Evolutionary conservation across 495 filamentous ascomycete species (phyloP), one percentile per base, ranked within the genome.

Genomic region (Stereocaulon alpinum): DNA sequence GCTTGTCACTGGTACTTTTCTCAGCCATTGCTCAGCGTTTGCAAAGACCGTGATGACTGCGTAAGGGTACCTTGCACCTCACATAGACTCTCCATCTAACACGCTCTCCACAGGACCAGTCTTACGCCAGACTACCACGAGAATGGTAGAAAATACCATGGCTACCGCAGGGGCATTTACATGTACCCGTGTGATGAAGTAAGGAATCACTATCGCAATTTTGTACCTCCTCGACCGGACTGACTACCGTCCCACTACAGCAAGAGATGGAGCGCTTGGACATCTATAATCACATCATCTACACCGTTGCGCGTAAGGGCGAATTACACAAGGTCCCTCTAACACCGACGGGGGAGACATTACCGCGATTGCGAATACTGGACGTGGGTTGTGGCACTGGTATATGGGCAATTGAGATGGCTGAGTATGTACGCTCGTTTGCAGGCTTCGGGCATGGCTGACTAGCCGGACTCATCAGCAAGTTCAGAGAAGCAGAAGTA

Each of bases 321-420:
- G 70, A 75, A 63, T 71, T 84, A 20, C 77, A 84, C 60, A 71
- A 63, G 44, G 77, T 80, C 27, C 79, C 86, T 1, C 76, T 90
- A 12, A 72, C 73, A 34, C 50, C 49, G 30, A 73, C 76, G 3
- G 67, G 63, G 4, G 71, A 78, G 56, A 73, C 72, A 1, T 69
- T 58, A 43, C 67, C 56, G 44, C 40, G 14, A 27, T n/a, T 54
- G 18, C 71, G 81, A 24, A 84, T 95, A 42, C 73, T 96, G 24
- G 91, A 96, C 68, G 69, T 95, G 50, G 91, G 91, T 29, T 89
- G 86, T 61, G 91, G 91, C 12, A 95, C 91, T 0, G 91, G 91
- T 6, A 92, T 95, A 50, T 96, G 91, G 91, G 80, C 83, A 22
- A 91, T 94, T 65, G 86, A 93, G 63, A 85, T 96, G 72, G 87